Evolutionary conservation across 2,329 filamentous ascomycete species (phyloP), one percentile per base, ranked within the genome.

Genomic region (Corinectria fuckeliana): DNA sequence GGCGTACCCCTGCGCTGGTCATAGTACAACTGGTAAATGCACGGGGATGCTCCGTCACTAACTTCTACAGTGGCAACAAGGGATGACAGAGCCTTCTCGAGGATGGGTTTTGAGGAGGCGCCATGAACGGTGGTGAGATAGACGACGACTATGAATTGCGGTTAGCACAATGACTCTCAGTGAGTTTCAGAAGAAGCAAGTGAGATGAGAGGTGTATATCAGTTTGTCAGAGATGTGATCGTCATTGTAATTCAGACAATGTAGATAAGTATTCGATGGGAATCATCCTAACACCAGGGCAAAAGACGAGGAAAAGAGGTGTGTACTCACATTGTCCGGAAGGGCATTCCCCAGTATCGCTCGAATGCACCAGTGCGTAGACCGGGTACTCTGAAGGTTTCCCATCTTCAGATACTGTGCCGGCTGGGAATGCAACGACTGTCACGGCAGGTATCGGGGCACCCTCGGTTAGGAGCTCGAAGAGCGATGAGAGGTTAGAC

Each of bases 261-360:
- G 94, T 98, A 97, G 94, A 97, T 98, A 98, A 98, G 93, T 93
- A 92, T 95, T 96, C 85, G 78, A 83, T 82, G 60, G 85, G 79
- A 78, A 83, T 97, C 93, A 98, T 97, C 94, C 93, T 90, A 82
- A 84, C 78, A 83, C 77, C 58, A 52, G 82, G 74, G 71, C 44
- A 54, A 50, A 64, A 63, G 41, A 36, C 38, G 60, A 60, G 62
- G 53, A 64, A 38, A 36, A 64, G 61, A 58, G 39, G 32, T 25
- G 21, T 21, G 20, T 57, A 91, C 94, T 92, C 86, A 99, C 94
- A 88, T 87, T 98, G 93, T 78, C 90, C 88, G 63, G 77, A 66
- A 23, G 94, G 93, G 75, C 95, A 98, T 81, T 98, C 94, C 62
- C 93, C 93, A 39, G 93, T 94, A 58, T 97, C 93, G 73, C 90